phyloP scores from a whole-genome alignment of 345 rosid genomes.

The Aquilaria yunnanensis region DNA sequence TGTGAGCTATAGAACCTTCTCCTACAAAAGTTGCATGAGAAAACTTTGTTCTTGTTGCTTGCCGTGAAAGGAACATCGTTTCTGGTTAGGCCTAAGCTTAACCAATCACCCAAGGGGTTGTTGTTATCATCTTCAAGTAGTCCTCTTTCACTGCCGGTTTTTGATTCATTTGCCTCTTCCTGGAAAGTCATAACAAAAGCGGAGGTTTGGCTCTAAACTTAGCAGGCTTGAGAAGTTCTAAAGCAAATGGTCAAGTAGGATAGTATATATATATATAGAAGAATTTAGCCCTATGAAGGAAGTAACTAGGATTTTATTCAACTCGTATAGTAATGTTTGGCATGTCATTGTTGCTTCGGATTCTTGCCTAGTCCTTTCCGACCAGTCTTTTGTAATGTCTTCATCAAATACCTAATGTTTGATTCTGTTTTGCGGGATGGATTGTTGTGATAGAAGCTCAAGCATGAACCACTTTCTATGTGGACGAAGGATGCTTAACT shows the following conservation, averaged over 20 bases:
- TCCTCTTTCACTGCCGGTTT: neutral
- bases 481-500: constrained; percentile 16
- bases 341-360: constrained; percentile 19
- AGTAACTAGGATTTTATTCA: too few relatives aligned
- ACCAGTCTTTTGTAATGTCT: constrained; percentile 4
- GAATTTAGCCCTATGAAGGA: too few relatives aligned
- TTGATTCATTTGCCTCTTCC: constrained; percentile 15
- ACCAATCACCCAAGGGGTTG: constrained; percentile 20
- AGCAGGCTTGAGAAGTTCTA: too few relatives aligned
- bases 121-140: constrained; percentile 11
- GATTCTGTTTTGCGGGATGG: constrained; percentile 14
- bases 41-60: constrained; percentile 16
- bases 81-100: constrained; percentile 28
- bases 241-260: too few relatives aligned
- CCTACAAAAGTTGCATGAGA: constrained; percentile 46
- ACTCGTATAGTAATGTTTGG: constrained; percentile 6
- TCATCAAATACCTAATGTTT: neutral
- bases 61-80: neutral
- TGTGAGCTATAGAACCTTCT: constrained; percentile 46
- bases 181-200: constrained; percentile 23
- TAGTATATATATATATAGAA: too few relatives aligned
- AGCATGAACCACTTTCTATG: neutral
- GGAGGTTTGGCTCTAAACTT: too few relatives aligned
- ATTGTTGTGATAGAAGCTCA: constrained; percentile 9
- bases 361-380: constrained; percentile 26